A percentile compares a stretch with the other conserved stretches of the same genome.
Evolutionary conservation across 192 early-diverging fungal species (phyloP).

Genomic region (Geranomyces michiganensis): DNA sequence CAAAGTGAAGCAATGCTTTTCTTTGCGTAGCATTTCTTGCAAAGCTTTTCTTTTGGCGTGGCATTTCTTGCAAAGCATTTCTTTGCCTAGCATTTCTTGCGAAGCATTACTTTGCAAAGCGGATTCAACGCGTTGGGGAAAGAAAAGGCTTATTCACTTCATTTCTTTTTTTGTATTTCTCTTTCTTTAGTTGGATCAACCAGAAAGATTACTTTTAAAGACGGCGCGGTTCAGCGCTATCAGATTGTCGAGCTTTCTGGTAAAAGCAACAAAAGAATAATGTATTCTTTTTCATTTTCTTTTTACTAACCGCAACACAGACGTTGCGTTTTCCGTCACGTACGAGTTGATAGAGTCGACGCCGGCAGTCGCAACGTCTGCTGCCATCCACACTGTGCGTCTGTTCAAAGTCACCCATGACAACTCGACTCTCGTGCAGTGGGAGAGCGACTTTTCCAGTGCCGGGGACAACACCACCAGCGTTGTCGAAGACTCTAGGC

Average conservation of each 20-base stretch:
- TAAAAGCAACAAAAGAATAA: background rate
- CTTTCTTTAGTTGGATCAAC: slow-evolving; percentile 38
- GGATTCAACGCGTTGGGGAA: no score
- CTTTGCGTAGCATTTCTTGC: no score
- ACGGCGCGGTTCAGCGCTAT: slow-evolving; percentile 48
- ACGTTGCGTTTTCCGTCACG: slow-evolving; percentile 39
- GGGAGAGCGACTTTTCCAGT: slow-evolving; percentile 47
- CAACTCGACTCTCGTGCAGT: slow-evolving; percentile 50
- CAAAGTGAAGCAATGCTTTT: no score
- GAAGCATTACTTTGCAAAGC: no score
- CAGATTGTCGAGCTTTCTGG: slow-evolving; percentile 42
- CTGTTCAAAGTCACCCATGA: slow-evolving; percentile 41
- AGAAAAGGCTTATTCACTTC: no score
- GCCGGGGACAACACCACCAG: slow-evolving; percentile 35
- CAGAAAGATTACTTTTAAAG: slow-evolving; percentile 49
- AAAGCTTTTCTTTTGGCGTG: no score
- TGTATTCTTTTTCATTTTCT: no score
- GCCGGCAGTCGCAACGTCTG: slow-evolving; percentile 32
- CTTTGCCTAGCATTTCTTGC: no score
- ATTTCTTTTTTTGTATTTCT: background rate
- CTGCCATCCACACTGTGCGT: slow-evolving; percentile 46
- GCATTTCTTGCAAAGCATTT: no score
- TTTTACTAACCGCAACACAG: background rate
- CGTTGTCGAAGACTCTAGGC: slow-evolving; percentile 46
- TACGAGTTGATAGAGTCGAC: slow-evolving; percentile 48